Evolutionary conservation across 495 filamentous ascomycete species (phyloP), one percentile per base, ranked within the genome.

Genomic region (Bathelium albidoporum): DNA sequence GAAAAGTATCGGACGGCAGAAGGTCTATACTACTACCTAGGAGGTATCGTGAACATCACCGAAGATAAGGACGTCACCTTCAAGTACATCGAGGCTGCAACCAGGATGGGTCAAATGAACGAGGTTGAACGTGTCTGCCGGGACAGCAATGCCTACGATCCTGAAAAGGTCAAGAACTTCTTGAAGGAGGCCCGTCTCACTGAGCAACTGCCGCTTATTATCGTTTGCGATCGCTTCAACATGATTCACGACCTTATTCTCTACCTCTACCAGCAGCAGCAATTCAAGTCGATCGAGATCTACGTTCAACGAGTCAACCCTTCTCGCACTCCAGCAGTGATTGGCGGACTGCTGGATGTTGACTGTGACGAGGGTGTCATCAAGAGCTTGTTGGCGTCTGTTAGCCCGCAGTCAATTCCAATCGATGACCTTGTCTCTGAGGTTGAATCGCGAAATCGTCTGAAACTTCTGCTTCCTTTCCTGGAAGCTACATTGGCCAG

Each of bases 291-390:
- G 16, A 99, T 99, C 67, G 95, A 99, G 77, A 86, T 95, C 59
- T 99, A 99, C 69, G 95, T 99, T n/a, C 95, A 99, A 80, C 89
- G 91, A 29, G 90, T 99, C 68, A 99, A 99, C 75, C 93, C 95
- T 18, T 80, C 84, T n/a, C 82, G 94, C 67, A 92, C 95, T 28
- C 95, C 95, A 5, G 88, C 91, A 62, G 95, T 99, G 55, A 86
- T 99, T 70, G 94, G 94, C 65, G 95, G 90, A 18, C 76, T 99
- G n/a, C 80, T 99, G 52, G 95, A 97, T 72, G 91, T 99, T 59
- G 95, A 97, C 73, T 97, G 95, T 65, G 95, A 99, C 52, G 95
- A 99, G 80, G 80, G 76, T 59, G 90, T 97, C 71, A 95, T 99
- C 78, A 97, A 95, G 81, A 88, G 87, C 66, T 82, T 99, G 44